These are phyloP conservation scores for Pythium apleroticum DNA, from an alignment of 352 stramenopile species.

Conservation along the genomic window DNA sequence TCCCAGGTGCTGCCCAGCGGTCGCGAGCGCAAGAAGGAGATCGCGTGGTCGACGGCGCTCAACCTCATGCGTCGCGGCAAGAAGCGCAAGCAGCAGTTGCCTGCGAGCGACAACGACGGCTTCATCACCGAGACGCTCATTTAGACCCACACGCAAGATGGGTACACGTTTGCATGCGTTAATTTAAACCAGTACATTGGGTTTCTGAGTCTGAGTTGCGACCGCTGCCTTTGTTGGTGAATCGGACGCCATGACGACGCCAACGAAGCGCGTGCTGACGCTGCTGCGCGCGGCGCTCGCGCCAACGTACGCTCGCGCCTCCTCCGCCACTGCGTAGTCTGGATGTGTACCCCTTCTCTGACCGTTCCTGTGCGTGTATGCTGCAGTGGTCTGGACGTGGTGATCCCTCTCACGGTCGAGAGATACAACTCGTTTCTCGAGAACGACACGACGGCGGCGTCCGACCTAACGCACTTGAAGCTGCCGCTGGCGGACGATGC, in stretches of 20 bases:
- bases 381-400: slow-evolving; percentile 57
- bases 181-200: slow-evolving; percentile 14
- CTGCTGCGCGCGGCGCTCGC: slow-evolving; percentile 23
- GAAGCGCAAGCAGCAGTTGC: slow-evolving; percentile 21
- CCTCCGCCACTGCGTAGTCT: background rate
- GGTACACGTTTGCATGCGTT: background rate
- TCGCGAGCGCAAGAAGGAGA: slow-evolving; percentile 26
- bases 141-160: background rate
- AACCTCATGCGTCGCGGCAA: slow-evolving; percentile 22
- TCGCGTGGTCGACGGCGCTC: slow-evolving; percentile 27
- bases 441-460: slow-evolving; percentile 27
- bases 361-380: background rate
- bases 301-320: slow-evolving; percentile 7
- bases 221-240: background rate
- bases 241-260: slow-evolving; percentile 17
- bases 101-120: background rate
- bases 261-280: slow-evolving; percentile 17
- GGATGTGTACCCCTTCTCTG: background rate
- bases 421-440: slow-evolving; percentile 60
- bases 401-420: slow-evolving; percentile 65
- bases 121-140: background rate
- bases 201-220: slow-evolving; percentile 16
- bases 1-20: background rate
- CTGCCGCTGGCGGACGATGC: slow-evolving; percentile 27
- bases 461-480: slow-evolving; percentile 48